Percentiles rank a stretch among this genome's conserved stretches.
Evolutionary conservation across 1,139 yeast genomes (phyloP).

Genomic region (Candida sanyaensis): DNA sequence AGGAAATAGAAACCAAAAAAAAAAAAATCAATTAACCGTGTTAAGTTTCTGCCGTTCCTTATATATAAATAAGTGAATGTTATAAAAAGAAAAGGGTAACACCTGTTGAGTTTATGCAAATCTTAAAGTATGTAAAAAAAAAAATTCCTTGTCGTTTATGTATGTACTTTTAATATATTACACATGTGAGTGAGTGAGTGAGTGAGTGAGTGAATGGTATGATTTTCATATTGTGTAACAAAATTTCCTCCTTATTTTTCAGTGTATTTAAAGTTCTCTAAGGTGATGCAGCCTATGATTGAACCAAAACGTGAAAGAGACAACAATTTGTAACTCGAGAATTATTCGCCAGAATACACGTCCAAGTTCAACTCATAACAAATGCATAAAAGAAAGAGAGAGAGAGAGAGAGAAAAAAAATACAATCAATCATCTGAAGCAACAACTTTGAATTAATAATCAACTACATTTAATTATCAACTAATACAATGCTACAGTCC

Average conservation of each 20-base stretch:
- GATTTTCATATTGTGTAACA: background rate
- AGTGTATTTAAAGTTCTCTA: too few species aligned
- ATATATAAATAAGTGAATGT: background rate
- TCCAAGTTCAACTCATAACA: too few species aligned
- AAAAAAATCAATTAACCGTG: background rate
- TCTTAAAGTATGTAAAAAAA: background rate
- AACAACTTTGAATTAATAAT: background rate
- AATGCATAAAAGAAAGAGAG: too few species aligned
- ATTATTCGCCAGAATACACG: too few species aligned
- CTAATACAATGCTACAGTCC: conserved; percentile 11
- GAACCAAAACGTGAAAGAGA: too few species aligned
- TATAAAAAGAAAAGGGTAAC: background rate
- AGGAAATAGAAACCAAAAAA: background rate
- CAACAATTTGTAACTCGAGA: too few species aligned
- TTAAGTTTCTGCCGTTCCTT: too few species aligned
- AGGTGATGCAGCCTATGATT: too few species aligned
- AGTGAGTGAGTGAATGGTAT: background rate
- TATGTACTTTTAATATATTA: background rate
- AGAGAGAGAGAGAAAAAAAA: background rate
- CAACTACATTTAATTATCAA: background rate
- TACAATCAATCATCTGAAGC: background rate
- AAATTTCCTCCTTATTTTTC: too few species aligned
- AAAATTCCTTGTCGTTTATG: background rate
- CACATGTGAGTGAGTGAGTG: background rate
- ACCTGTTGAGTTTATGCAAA: background rate